These are phyloP conservation scores for Yamadazyma aaseri DNA, from an alignment of 1,139 yeast species.

Conservation along the genomic window DNA sequence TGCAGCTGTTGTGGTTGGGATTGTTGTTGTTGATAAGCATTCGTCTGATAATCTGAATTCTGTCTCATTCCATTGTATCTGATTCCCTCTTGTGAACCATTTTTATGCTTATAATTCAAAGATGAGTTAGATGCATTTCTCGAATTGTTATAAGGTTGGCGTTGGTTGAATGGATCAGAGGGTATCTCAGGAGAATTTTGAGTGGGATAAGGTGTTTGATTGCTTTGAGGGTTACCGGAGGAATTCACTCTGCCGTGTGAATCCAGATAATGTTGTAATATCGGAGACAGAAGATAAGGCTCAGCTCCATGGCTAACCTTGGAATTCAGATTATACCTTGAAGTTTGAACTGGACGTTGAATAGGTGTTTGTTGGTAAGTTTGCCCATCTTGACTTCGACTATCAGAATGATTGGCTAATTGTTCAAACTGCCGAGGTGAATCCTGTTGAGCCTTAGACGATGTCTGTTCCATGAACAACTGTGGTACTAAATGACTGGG, in stretches of 20 bases:
- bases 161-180: background rate
- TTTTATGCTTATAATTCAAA: constrained; percentile 9
- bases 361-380: too few relatives aligned
- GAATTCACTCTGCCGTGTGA: too few relatives aligned
- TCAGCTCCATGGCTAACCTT: too few relatives aligned
- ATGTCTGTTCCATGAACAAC: constrained; percentile 4
- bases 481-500: constrained; percentile 40
- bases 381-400: too few relatives aligned
- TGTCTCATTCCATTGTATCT: constrained; percentile 3
- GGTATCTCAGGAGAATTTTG: background rate
- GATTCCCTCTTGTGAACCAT: constrained; percentile 8
- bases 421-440: too few relatives aligned
- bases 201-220: background rate
- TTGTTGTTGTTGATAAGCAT: constrained; percentile 8
- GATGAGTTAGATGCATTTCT: constrained; percentile 15
- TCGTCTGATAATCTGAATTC: constrained; percentile 6
- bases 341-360: too few relatives aligned
- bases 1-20: constrained; percentile 7
- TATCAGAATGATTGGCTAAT: too few relatives aligned
- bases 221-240: too few relatives aligned
- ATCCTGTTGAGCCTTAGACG: too few relatives aligned
- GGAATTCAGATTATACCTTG: too few relatives aligned
- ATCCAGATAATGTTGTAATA: too few relatives aligned
- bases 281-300: too few relatives aligned
- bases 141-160: constrained; percentile 1